Percentiles rank a stretch among this genome's conserved stretches.
Conservation (phyloP, 306 rosid genomes). For the Fragaria iinumae region DNA sequence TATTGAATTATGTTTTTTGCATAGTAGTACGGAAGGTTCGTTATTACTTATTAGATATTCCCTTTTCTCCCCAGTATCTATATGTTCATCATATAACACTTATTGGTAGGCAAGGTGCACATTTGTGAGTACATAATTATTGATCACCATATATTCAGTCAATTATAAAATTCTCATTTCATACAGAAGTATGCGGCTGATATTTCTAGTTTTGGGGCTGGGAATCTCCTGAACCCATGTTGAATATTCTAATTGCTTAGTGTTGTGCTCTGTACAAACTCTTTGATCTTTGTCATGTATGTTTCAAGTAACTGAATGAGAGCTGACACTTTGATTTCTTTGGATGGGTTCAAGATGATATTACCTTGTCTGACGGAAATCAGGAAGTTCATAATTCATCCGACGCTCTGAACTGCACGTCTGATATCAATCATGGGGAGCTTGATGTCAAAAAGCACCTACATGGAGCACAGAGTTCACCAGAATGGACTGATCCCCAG, state of each 20-base stretch:
- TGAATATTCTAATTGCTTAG: neutral
- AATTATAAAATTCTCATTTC: neutral
- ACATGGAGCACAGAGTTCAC: slow-evolving; percentile 35
- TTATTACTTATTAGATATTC: slow-evolving; percentile 11
- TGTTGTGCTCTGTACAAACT: neutral
- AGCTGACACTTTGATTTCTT: slow-evolving; percentile 16
- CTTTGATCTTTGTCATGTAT: slow-evolving; percentile 1
- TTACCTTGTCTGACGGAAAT: slow-evolving; percentile 52
- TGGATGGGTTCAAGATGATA: slow-evolving; percentile 65
- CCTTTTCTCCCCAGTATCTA: slow-evolving; percentile 1
- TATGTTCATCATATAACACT: neutral
- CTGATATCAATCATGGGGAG: slow-evolving; percentile 28
- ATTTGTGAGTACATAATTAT: neutral
- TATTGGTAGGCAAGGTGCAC: neutral
- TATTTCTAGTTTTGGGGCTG: neutral
- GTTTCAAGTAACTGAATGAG: neutral
- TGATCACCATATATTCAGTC: neutral
- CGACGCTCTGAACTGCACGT: slow-evolving; percentile 33
- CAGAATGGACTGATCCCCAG: slow-evolving; percentile 25
- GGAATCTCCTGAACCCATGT: neutral
- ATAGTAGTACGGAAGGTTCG: slow-evolving; percentile 56
- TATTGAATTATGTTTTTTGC: neutral
- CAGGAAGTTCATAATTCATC: slow-evolving; percentile 41
- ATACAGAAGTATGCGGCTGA: neutral
- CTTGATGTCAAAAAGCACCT: slow-evolving; percentile 33